Evolutionary conservation across 441 rosid genomes (phyloP), one percentile per base, ranked within the genome.

Genomic region (Omphalea diandra): DNA sequence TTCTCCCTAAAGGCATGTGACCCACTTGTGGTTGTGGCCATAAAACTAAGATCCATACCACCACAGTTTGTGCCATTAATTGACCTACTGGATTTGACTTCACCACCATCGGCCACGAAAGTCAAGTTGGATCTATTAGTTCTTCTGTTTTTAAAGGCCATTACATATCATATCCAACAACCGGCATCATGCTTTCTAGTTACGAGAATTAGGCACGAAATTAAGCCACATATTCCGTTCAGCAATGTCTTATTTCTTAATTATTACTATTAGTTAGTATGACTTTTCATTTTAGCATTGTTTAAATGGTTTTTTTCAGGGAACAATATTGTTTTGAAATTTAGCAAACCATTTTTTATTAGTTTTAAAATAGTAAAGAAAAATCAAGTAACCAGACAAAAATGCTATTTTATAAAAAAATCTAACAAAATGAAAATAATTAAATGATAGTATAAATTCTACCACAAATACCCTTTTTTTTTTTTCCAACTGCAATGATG

Each of bases 11-110:
- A 60, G 15, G 50, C 44, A 33, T 53, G 36, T 56, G 70, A 35
- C 75, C 73, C 73, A 69, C 65, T 57, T 40, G 44, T 18, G 54
- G 69, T 57, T 40, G 44, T 18, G 54, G 69, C 70, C 3, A 52
- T 33, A 17, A 14, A 10, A n/a, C 17, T 6, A n/a, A 50, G 5
- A 3, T 11, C n/a, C 5, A 35, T 12, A 29, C 15, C 22, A 22
- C 40, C 43, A 33, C 22, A 40, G 35, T 41, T 6, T 44, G 4
- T 44, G 67, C 68, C 55, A 18, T 64, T 8, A 46, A 58, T 64
- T 43, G 29, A 54, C 26, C 52, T 26, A 11, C 4, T 47, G 5
- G 0, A 36, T 50, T 50, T 66, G 59, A 66, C 59, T 46, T 44
- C 26, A 63, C 40, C 3, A 18, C 5, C 26, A 20, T 4, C 4